phyloP scores from a whole-genome alignment of 352 stramenopile genomes.

The Globisporangium lucens region DNA sequence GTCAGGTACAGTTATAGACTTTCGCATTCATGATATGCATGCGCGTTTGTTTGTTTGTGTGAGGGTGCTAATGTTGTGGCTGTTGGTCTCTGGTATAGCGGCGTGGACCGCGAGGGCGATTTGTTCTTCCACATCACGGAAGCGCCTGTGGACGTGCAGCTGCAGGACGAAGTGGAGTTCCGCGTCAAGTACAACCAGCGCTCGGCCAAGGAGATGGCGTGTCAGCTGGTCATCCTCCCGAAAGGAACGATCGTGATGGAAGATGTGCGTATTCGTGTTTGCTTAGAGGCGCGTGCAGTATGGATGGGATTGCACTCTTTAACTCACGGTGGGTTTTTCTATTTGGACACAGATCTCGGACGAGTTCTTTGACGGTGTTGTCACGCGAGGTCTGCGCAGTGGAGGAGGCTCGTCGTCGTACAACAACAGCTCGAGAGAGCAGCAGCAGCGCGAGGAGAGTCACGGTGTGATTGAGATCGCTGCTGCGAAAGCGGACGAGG shows the following conservation, averaged over 20 bases:
- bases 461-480: slow-evolving; percentile 18
- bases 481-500: slow-evolving; percentile 6
- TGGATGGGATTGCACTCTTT: neutral
- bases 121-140: slow-evolving; percentile 85
- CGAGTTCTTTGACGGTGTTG: slow-evolving; percentile 49
- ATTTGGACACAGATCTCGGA: slow-evolving; percentile 32
- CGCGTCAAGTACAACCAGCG: slow-evolving; percentile 70
- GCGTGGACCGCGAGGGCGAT: slow-evolving; percentile 63
- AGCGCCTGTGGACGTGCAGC: slow-evolving; percentile 57
- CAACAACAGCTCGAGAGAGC: slow-evolving; percentile 24
- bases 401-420: slow-evolving; percentile 23
- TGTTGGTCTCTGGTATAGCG: slow-evolving; percentile 22
- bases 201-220: slow-evolving; percentile 69
- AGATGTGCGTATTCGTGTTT: slow-evolving; percentile 28
- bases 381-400: slow-evolving; percentile 61
- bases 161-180: slow-evolving; percentile 77
- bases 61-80: slow-evolving; percentile 13
- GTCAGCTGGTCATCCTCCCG: slow-evolving; percentile 56
- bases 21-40: neutral
- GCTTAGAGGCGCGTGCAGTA: neutral
- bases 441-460: slow-evolving; percentile 17
- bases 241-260: slow-evolving; percentile 78
- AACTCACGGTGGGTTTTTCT: neutral
- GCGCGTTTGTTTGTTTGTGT: neutral
- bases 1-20: slow-evolving; percentile 22